Base-by-base conservation (phyloP, 768 basidiomycete species). In the Rhodotorula toruloides region DNA sequence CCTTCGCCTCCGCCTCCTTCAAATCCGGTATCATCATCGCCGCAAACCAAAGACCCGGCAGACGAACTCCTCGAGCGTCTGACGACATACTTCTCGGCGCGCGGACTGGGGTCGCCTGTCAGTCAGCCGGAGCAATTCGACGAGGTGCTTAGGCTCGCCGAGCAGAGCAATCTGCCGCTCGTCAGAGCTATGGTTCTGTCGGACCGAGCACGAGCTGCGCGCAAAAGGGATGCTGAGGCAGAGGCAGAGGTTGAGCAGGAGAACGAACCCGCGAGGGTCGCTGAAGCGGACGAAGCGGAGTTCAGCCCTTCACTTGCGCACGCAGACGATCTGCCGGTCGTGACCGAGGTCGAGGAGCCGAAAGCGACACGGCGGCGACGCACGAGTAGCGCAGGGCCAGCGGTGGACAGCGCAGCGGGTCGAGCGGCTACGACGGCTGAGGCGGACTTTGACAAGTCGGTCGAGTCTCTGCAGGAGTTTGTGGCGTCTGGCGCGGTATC, bases 51-150 rank as follows among this genome's bases (percentile, higher is more conserved):
- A 42, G 14, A 32, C 8, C 19, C 19, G 55, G n/a, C 25, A 34
- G 49, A 10, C 8, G n/a, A 36, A 43, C 37, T 19, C 19, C 36
- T 53, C 27, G 48, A 61, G 9, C 29, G 65, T n/a, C 53, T 61
- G 11, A 36, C 47, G 31, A 54, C 53, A n/a, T n/a, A n/a, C n/a
- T n/a, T n/a, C n/a, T n/a, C n/a, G n/a, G n/a, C n/a, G n/a, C n/a
- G n/a, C n/a, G n/a, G n/a, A n/a, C n/a, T n/a, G 44, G 46, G 37
- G 32, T 2, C 13, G 27, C 27, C 27, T 40, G 25, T 8, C 11
- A 6, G 1, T 8, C 36, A 54, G 16, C n/a, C 14, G 4, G 32
- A 31, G 27, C 17, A 19, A 22, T 10, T 37, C 25, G 58, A 37
- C n/a, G 46, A 58, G 36, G 25, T 19, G 34, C 2, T 8, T 21